Percentiles rank a stretch among this genome's conserved stretches.
phyloP scores from a whole-genome alignment of 352 stramenopile species.

The Blastocystis sp. region DNA sequence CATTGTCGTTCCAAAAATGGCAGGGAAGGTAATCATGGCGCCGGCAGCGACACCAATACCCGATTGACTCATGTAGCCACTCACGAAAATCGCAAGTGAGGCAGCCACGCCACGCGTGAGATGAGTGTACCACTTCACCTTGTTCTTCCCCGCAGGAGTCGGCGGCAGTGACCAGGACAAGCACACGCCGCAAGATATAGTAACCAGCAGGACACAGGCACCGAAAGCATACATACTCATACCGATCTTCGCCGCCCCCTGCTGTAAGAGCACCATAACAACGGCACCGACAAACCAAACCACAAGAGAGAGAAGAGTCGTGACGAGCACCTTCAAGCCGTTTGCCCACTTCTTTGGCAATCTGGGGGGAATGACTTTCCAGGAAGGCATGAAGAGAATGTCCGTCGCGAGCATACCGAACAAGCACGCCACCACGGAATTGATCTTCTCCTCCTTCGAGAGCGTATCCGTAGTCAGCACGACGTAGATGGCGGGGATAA shows the following conservation, averaged over 20 bases:
- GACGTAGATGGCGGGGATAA: conserved; percentile 46
- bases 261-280: not conserved
- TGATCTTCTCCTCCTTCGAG: not conserved
- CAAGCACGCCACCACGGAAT: conserved; percentile 14
- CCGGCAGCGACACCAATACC: conserved; percentile 30
- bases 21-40: conserved; percentile 39
- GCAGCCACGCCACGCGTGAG: conserved; percentile 15
- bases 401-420: conserved; percentile 36
- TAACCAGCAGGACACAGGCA: not conserved
- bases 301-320: conserved; percentile 10
- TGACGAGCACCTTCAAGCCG: conserved; percentile 3
- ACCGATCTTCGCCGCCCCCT: not conserved
- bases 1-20: conserved; percentile 48
- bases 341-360: conserved; percentile 47
- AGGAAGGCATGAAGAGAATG: conserved; percentile 66
- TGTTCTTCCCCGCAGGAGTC: conserved; percentile 67
- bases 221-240: conserved; percentile 21
- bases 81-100: conserved; percentile 31
- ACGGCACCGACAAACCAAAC: conserved; percentile 33
- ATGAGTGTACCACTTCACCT: conserved; percentile 48
- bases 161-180: conserved; percentile 42
- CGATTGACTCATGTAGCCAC: conserved; percentile 9
- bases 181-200: not conserved
- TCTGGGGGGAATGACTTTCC: conserved; percentile 53
- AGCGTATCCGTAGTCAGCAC: conserved; percentile 16